Base-by-base conservation (phyloP, 352 stramenopile species). In the Globisporangium iwayamae region DNA sequence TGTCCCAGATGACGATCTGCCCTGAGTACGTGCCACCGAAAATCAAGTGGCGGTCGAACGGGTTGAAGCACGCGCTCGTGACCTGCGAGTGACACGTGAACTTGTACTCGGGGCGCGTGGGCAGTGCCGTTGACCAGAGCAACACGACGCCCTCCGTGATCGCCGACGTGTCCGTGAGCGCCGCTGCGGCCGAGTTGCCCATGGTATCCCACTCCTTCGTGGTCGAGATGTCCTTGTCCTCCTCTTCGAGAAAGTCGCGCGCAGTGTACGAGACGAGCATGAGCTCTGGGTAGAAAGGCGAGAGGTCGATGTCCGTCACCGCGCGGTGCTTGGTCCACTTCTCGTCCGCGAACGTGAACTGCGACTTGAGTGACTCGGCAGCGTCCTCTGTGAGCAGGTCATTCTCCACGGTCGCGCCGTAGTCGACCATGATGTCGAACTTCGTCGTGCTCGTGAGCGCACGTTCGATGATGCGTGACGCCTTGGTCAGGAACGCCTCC, bases 31-130 rank as follows among this genome's bases (percentile, higher is more conserved):
- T 96, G 13, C 85, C 87, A 34, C 87, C 87, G 48, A 96, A 83
- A 64, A 96, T 81, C 67, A 96, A 66, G 66, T 96, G 82, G 25
- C 87, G 85, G 56, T 96, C 87, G 48, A 93, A 96, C 34, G 87
- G 87, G 58, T 92, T 91, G 69, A 96, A 96, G 67, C 85, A 93
- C 4, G 87, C 87, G 39, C 81, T 91, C 16, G 85, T 95, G 58
- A 95, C 80, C 50, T 94, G 85, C 32, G 87, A 93, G 67, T 94
- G 83, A 38, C 87, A 94, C 4, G 85, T 96, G 66, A 96, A 96
- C 6, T 85, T 84, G 65, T 94, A 96, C 60, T 96, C 87, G 32
- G 87, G 81, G 32, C 85, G 80, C 9, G 76, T 83, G 5, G 87
- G 87, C 47, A 96, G 60, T n/a, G 83, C 83, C 9, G 83, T 96